These are phyloP conservation scores for Pichia sp. DNA, from an alignment of 1,139 yeast genomes.

Conservation along the genomic window DNA sequence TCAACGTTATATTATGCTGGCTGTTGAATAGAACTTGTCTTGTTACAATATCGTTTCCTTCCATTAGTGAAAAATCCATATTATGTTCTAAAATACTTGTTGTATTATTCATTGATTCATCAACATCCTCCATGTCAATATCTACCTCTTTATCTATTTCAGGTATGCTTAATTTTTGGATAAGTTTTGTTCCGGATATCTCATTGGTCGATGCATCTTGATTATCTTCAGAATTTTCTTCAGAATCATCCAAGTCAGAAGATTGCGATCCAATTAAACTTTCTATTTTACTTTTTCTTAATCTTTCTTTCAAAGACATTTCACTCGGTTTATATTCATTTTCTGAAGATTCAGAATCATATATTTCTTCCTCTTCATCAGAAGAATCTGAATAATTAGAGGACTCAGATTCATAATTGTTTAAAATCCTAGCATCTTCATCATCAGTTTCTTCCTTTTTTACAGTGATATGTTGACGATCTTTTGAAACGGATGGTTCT, in stretches of 20 bases:
- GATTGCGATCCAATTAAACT: constrained; percentile 5
- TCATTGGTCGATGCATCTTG: not conserved
- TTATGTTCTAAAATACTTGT: constrained; percentile 9
- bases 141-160: not conserved
- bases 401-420: not conserved
- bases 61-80: constrained; percentile 2
- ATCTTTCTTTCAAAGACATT: no score
- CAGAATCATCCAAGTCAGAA: not conserved
- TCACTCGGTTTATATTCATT: no score
- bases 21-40: not conserved
- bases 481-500: not conserved
- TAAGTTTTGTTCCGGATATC: not conserved
- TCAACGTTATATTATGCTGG: not conserved
- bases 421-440: constrained; percentile 1
- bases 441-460: constrained; percentile 4
- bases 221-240: not conserved
- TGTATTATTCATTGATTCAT: constrained; percentile 4
- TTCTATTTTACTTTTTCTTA: constrained; percentile 5
- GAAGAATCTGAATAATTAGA: not conserved
- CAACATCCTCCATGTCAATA: not conserved
- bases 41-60: no score
- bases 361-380: not conserved
- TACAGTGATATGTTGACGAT: not conserved
- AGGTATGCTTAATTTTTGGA: not conserved
- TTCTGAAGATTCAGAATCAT: not conserved